These are phyloP conservation scores for Kazachstania kunashirensis DNA, from an alignment of 805 yeast species.

Conservation along the genomic window DNA sequence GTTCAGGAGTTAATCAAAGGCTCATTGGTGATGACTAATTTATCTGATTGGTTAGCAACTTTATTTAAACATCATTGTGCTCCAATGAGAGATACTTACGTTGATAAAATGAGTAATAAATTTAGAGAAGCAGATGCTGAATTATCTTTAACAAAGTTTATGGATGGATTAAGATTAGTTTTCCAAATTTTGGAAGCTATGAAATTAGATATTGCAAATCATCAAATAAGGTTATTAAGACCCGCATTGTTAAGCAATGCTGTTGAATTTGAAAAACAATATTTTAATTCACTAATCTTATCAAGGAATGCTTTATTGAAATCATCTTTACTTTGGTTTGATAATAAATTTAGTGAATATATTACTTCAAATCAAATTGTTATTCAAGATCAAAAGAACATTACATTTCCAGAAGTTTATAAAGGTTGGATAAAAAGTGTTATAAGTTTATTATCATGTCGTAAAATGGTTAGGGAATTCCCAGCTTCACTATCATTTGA, in stretches of 20 bases:
- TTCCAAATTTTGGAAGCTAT: constrained; percentile 84
- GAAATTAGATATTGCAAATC: constrained; percentile 93
- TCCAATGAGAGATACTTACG: constrained; percentile 90
- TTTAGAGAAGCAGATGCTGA: constrained; percentile 39
- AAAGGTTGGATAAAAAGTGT: constrained; percentile 42
- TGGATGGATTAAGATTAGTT: constrained; percentile 66
- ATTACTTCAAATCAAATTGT: constrained; percentile 4
- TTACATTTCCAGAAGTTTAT: constrained; percentile 24
- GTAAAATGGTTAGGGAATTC: constrained; percentile 71
- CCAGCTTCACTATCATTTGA: constrained; percentile 81
- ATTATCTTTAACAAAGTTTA: constrained; percentile 41
- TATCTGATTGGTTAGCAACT: constrained; percentile 64
- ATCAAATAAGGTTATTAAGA: constrained; percentile 76
- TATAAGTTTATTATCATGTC: constrained; percentile 59
- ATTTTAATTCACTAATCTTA: constrained; percentile 40
- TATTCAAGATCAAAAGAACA: constrained; percentile 7
- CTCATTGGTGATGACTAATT: constrained; percentile 60
- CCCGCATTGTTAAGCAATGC: constrained; percentile 82
- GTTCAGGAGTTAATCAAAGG: constrained; percentile 66
- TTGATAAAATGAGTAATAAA: constrained; percentile 63
- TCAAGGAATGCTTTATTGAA: constrained; percentile 49
- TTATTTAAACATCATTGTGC: constrained; percentile 87
- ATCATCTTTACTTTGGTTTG: constrained; percentile 61
- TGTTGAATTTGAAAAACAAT: constrained; percentile 79
- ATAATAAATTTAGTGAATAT: constrained; percentile 23